A percentile compares a stretch with the other conserved stretches of the same genome.
phyloP scores from a whole-genome alignment of 208 protist species.

The Trypanosoma boissoni region DNA sequence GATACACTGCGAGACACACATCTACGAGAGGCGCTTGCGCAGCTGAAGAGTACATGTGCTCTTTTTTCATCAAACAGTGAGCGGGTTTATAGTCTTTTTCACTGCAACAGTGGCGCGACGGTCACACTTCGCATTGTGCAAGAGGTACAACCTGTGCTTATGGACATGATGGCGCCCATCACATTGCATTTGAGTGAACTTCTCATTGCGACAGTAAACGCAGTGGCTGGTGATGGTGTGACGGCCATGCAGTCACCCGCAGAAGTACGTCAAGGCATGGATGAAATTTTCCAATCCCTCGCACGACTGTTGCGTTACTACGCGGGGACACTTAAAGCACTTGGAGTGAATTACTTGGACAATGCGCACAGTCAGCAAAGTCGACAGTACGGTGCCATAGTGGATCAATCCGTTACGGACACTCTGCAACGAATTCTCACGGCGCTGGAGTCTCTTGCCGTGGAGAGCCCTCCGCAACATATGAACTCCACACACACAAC shows the following conservation, averaged over 20 bases:
- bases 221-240: constrained; percentile 38
- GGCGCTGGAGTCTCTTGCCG: constrained; percentile 6
- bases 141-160: constrained; percentile 73
- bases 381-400: constrained; percentile 29
- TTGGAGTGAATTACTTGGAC: constrained; percentile 69
- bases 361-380: constrained; percentile 39
- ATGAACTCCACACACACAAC: neutral
- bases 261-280: constrained; percentile 19
- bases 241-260: constrained; percentile 1
- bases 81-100: constrained; percentile 35
- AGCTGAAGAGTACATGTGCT: constrained; percentile 79
- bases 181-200: constrained; percentile 37
- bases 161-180: constrained; percentile 52
- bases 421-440: constrained; percentile 22
- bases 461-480: constrained; percentile 2
- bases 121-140: constrained; percentile 47
- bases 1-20: constrained; percentile 34
- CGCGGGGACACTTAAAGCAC: constrained; percentile 49
- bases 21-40: constrained; percentile 64
- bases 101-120: constrained; percentile 16
- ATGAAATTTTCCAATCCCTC: constrained; percentile 32
- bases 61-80: constrained; percentile 58
- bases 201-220: constrained; percentile 32
- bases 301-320: constrained; percentile 52
- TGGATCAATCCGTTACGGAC: constrained; percentile 35